Percentiles rank a stretch among this genome's conserved stretches.
These are phyloP conservation scores for Penicillium flavigenum DNA, from an alignment of 495 filamentous ascomycete genomes.

Conservation along the genomic window DNA sequence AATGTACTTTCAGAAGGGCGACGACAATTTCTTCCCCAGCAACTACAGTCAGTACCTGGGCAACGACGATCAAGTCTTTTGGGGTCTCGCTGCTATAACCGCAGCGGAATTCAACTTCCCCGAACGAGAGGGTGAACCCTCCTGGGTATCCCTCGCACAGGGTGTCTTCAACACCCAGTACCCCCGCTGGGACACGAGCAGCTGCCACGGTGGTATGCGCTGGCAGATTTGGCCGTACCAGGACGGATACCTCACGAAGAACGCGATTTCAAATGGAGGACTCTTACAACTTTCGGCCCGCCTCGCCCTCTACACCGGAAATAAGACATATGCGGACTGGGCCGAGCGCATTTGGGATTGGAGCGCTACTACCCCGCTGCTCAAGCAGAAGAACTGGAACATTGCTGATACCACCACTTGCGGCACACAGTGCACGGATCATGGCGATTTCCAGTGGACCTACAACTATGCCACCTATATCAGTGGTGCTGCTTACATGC, in stretches of 20 bases:
- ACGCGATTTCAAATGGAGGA: conserved; percentile 73
- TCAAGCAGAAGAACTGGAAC: conserved; percentile 47
- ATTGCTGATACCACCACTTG: conserved; percentile 68
- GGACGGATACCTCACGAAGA: conserved; percentile 78
- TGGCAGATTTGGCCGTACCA: conserved; percentile 88
- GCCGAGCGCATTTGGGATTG: conserved; percentile 71
- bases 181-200: conserved; percentile 62
- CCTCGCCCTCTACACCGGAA: conserved; percentile 70
- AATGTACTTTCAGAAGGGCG: conserved; percentile 68
- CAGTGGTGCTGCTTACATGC: conserved; percentile 74
- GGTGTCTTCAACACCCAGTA: conserved; percentile 66
- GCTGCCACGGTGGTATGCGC: conserved; percentile 73
- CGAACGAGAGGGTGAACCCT: conserved; percentile 53
- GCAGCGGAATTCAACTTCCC: conserved; percentile 75
- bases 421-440: conserved; percentile 54
- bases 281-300: conserved; percentile 83
- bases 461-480: conserved; percentile 77
- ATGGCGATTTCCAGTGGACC: conserved; percentile 68
- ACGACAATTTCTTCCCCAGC: conserved; percentile 63
- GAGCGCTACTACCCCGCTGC: conserved; percentile 57
- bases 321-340: conserved; percentile 74
- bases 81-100: conserved; percentile 70
- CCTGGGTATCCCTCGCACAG: conserved; percentile 61
- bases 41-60: conserved; percentile 54
- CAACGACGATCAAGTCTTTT: conserved; percentile 81